Evolutionary conservation across 2,329 filamentous ascomycete species (phyloP), one percentile per base, ranked within the genome.

Genomic region (Fusarium pininemorale): DNA sequence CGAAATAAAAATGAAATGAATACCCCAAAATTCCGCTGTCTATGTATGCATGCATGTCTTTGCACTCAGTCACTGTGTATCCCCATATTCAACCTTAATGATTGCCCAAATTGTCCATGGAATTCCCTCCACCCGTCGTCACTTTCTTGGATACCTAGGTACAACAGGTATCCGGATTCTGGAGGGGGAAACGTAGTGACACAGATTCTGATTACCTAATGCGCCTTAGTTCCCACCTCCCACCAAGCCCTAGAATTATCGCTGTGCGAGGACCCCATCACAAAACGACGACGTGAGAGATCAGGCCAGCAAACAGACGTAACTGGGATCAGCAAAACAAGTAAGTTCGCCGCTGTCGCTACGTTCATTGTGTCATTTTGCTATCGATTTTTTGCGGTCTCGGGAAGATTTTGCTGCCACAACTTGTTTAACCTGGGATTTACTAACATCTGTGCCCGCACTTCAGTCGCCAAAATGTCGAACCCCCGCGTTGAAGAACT

Each of bases 401-500:
- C 13, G 60, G 62, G 65, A 71, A 39, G 59, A 69, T 54, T 77
- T 74, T 74, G 48, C 55, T 62, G 66, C 65, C 63, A 70, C 65
- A 74, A 73, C 69, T 51, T 64, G 61, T 61, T 67, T 50, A 32
- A 32, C 47, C 57, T 65, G 63, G 57, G 67, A 79, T 78, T 76
- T 73, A 80, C 79, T 77, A 74, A 73, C 72, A 76, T 74, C 68
- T 70, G 62, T 79, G 78, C 74, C 74, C 75, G 72, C 75, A 80
- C 78, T 53, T 77, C 81, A 81, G 84, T 79, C 77, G 77, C 81
- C 83, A 94, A 86, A 85, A 99, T 99, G 96, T 93, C 96, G 84
- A 97, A 98, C 90, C 94, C 96, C 85, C 93, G 96, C 87, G 92
- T 98, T 86, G 96, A 99, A 90, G 96, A 99, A 88, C 91, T 99